Evolutionary conservation across 257 asterid genomes (phyloP).

Genomic region (Solanum chaucha): DNA sequence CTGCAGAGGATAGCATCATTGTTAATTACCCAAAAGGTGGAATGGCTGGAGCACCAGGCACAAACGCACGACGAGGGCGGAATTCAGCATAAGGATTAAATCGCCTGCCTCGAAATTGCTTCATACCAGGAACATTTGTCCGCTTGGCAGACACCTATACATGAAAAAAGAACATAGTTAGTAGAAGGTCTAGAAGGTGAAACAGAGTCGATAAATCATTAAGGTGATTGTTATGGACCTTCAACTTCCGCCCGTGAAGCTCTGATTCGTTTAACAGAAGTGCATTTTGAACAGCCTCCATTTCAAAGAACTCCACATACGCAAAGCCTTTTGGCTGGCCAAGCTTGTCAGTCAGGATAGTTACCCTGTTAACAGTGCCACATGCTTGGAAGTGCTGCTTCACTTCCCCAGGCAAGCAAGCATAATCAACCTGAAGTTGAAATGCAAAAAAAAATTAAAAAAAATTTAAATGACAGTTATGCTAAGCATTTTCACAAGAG

Average conservation of each 20-base stretch:
- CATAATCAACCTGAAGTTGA: constrained; percentile 38
- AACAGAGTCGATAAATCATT: background rate
- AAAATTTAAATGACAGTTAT: background rate
- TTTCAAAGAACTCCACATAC: constrained; percentile 38
- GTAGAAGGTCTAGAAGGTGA: constrained; percentile 1
- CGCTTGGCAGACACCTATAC: constrained; percentile 46
- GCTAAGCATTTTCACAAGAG: background rate
- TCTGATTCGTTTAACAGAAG: constrained; percentile 28
- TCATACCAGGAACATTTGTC: constrained; percentile 59
- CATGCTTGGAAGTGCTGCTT: constrained; percentile 42
- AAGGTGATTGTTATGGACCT: constrained; percentile 22
- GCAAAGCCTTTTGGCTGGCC: constrained; percentile 52
- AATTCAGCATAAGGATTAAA: constrained; percentile 25
- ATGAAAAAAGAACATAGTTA: background rate
- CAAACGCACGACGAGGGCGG: constrained; percentile 21
- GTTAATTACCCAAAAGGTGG: constrained; percentile 37
- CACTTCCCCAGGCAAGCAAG: constrained; percentile 45
- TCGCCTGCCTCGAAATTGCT: constrained; percentile 38
- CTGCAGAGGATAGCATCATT: background rate
- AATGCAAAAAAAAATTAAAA: background rate
- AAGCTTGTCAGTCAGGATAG: constrained; percentile 34
- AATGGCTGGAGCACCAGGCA: constrained; percentile 22
- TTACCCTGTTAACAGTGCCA: constrained; percentile 44
- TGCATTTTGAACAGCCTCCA: constrained; percentile 42
- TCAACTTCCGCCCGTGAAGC: constrained; percentile 39